Evolutionary conservation across 495 filamentous ascomycete species (phyloP).

Genomic region (Neurospora sp.): DNA sequence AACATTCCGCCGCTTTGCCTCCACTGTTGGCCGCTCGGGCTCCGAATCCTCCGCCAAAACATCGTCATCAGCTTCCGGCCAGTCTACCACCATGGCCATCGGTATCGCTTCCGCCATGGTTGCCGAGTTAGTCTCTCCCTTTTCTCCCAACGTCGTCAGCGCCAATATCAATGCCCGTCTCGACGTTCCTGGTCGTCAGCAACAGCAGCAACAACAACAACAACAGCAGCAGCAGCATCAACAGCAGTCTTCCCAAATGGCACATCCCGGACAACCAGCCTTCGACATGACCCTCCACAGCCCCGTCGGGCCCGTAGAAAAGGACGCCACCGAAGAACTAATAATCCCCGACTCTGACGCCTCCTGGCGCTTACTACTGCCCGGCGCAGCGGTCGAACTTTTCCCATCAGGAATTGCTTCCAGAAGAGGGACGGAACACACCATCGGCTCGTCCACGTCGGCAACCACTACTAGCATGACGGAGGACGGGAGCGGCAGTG

Average conservation of each 20-base stretch:
- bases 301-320: not conserved
- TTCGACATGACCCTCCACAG: not conserved
- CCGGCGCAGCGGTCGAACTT: not conserved
- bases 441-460: not conserved
- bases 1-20: slow-evolving; percentile 18
- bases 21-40: slow-evolving; percentile 15
- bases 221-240: slow-evolving; percentile 6
- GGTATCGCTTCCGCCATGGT: slow-evolving; percentile 18
- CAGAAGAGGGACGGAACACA: not conserved
- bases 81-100: slow-evolving; percentile 10
- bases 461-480: not conserved
- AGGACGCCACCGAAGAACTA: not conserved
- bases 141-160: slow-evolving; percentile 9
- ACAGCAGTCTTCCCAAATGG: not conserved
- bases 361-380: not conserved
- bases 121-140: slow-evolving; percentile 12
- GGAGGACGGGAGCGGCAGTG: not conserved
- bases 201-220: not conserved
- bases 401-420: not conserved
- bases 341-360: not conserved
- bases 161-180: not conserved
- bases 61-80: not conserved
- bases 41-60: slow-evolving; percentile 2
- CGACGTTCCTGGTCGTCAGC: not conserved
- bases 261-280: not conserved